A percentile compares a stretch with the other conserved stretches of the same genome.
These are phyloP conservation scores for Nasturtium officinale DNA, from an alignment of 345 rosid genomes.

Conservation along the genomic window DNA sequence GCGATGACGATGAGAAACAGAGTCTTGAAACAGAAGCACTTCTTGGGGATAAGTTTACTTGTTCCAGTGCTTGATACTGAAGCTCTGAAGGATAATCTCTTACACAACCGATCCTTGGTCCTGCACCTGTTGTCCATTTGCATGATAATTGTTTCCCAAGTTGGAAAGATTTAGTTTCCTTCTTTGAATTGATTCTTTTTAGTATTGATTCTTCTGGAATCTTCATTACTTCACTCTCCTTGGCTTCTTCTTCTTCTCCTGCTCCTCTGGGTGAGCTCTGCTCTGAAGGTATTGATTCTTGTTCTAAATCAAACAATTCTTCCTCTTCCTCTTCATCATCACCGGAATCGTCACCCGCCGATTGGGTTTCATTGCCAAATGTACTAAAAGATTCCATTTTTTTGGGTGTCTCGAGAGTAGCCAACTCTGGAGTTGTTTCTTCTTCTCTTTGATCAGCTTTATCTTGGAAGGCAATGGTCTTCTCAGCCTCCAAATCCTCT, in stretches of 20 bases:
- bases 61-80: constrained; percentile 84
- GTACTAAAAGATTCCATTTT: constrained; percentile 37
- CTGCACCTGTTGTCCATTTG: constrained; percentile 97
- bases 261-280: constrained; percentile 29
- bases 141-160: constrained; percentile 80
- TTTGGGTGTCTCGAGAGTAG: constrained; percentile 54
- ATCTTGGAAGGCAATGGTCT: constrained; percentile 37
- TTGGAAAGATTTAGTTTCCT: constrained; percentile 65
- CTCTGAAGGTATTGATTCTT: constrained; percentile 39
- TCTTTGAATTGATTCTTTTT: constrained; percentile 64
- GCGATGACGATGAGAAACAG: constrained; percentile 43
- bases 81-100: constrained; percentile 83
- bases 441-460: constrained; percentile 39
- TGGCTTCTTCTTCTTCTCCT: constrained; percentile 35
- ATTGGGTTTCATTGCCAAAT: constrained; percentile 31
- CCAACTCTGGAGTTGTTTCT: constrained; percentile 35
- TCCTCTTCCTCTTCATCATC: constrained; percentile 45
- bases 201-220: constrained; percentile 58
- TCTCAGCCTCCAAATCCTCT: constrained; percentile 53
- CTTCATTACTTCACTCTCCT: constrained; percentile 44
- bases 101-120: constrained; percentile 93
- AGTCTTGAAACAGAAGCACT: constrained; percentile 44
- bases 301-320: constrained; percentile 38
- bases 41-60: constrained; percentile 83
- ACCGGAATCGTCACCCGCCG: constrained; percentile 45